phyloP scores from a whole-genome alignment of 2,329 filamentous ascomycete species.

The Aspergillus fumigatiaffinis region DNA sequence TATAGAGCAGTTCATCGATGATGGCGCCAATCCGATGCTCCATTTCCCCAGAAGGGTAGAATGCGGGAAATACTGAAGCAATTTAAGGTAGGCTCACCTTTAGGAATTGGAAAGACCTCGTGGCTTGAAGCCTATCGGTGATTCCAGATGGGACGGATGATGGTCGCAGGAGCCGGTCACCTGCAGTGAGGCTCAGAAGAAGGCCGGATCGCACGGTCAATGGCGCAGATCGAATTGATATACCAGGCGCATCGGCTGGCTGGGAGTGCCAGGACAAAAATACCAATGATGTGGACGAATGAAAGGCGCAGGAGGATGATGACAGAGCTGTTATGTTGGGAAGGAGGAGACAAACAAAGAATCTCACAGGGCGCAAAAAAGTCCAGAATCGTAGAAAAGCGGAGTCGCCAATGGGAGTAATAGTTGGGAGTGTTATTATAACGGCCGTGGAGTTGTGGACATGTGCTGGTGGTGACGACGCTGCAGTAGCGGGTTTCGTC shows the following conservation, averaged over 20 bases:
- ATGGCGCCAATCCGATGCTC: not conserved
- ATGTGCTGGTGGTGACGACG: not conserved
- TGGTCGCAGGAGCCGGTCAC: not conserved
- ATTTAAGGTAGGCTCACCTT: not conserved
- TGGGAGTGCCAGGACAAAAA: not conserved
- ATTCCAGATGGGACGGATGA: not conserved
- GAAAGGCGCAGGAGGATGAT: not conserved
- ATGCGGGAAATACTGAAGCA: not conserved
- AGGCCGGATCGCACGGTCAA: not conserved
- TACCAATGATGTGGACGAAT: not conserved
- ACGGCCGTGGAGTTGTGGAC: not conserved
- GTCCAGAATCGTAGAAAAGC: not conserved
- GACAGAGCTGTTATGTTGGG: not conserved
- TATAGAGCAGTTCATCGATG: not conserved
- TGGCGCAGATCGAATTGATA: not conserved
- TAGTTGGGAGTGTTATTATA: not conserved
- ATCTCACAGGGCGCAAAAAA: not conserved
- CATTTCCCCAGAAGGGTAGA: not conserved
- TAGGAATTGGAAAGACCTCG: not conserved
- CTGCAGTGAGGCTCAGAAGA: not conserved
- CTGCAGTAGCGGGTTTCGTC: not conserved
- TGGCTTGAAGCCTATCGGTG: not conserved
- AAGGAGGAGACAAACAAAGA: not conserved
- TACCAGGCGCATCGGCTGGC: not conserved
- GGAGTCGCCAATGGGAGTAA: not conserved